Base-by-base conservation (phyloP, 2,329 filamentous ascomycete species). In the Cladobotryum protrusum region DNA sequence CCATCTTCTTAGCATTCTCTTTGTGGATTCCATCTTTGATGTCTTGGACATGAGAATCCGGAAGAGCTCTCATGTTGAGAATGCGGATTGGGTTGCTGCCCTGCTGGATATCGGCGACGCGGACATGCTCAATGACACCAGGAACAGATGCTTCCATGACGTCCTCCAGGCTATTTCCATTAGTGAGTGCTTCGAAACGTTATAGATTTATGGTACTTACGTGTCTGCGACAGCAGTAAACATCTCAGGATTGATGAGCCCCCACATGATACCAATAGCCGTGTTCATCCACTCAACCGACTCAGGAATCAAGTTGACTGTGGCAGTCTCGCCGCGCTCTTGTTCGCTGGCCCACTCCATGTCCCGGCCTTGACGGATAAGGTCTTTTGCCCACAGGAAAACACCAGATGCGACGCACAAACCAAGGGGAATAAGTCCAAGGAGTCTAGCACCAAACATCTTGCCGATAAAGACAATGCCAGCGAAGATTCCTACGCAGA, bases 221-320 rank as follows among this genome's bases (percentile, higher is more conserved):
- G 88, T 96, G 63, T 97, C 93, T n/a, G 91, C 91, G 8, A 96
- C 81, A 5, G 82, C 81, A n/a, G 82, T 75, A 66, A 99, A 93
- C 87, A 97, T 95, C 40, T 97, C 92, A 0, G 93, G 92, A 62
- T 97, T 95, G 56, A 96, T 84, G 4, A 97, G 73, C 1, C 89
- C 87, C 93, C 93, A 99, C 40, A 93, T 77, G 39, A 96, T 80
- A 2, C 80, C 81, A 4, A 97, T 69, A 45, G 93, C 81, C 0
- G 88, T 91, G 66, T 99, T 99, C 79, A 99, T 86, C 93, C 93
- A 97, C 54, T 91, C 86, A 6, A 95, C 91, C 0, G 88, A 95
- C 69, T 96, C 92, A 0, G 92, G 92, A 6, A 97, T 85, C 24
- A 97, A 73, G 61, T 96, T 96, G 29, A 86, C 83, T 2, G 87